Evolutionary conservation across 2,329 filamentous ascomycete genomes (phyloP).

Genomic region (Aspergillus neotritici): DNA sequence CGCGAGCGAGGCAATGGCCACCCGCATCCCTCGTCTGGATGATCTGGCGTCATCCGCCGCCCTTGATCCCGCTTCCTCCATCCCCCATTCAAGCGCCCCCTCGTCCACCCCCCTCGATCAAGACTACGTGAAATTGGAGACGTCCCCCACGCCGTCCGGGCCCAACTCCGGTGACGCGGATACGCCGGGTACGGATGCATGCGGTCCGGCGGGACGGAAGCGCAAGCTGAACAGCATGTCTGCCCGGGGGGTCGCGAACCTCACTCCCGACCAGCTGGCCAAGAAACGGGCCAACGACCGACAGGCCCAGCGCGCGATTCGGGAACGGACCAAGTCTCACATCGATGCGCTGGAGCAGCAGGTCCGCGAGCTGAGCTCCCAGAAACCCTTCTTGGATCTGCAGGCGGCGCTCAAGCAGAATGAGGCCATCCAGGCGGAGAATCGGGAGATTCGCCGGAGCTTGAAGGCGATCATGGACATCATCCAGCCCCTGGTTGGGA

Average conservation of each 20-base stretch:
- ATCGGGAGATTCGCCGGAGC: slow-evolving; percentile 67
- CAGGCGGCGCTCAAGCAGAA: slow-evolving; percentile 70
- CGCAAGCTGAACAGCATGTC: slow-evolving; percentile 39
- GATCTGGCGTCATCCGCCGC: slow-evolving; percentile 23
- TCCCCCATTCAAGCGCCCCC: slow-evolving; percentile 4
- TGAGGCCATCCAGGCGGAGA: slow-evolving; percentile 71
- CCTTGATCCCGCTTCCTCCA: slow-evolving; percentile 12
- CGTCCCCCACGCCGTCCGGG: slow-evolving; percentile 23
- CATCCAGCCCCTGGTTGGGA: slow-evolving; percentile 40
- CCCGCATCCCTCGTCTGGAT: slow-evolving; percentile 23
- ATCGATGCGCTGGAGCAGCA: slow-evolving; percentile 68
- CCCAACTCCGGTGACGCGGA: slow-evolving; percentile 21
- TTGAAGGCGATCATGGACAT: slow-evolving; percentile 60
- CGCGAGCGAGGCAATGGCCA: slow-evolving; percentile 31
- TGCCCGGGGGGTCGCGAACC: slow-evolving; percentile 73
- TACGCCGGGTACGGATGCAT: slow-evolving; percentile 14
- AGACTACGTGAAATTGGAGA: slow-evolving; percentile 20
- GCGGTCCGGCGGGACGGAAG: slow-evolving; percentile 30
- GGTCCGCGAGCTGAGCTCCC: slow-evolving; percentile 69
- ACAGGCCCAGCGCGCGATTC: slow-evolving; percentile 78
- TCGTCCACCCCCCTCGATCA: slow-evolving; percentile 6
- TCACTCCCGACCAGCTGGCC: slow-evolving; percentile 81
- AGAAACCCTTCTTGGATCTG: slow-evolving; percentile 78
- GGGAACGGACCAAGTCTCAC: slow-evolving; percentile 73
- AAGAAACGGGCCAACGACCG: slow-evolving; percentile 89